These are phyloP conservation scores for Verticillium alfalfae DNA, from an alignment of 2,329 filamentous ascomycete species.

Conservation along the genomic window DNA sequence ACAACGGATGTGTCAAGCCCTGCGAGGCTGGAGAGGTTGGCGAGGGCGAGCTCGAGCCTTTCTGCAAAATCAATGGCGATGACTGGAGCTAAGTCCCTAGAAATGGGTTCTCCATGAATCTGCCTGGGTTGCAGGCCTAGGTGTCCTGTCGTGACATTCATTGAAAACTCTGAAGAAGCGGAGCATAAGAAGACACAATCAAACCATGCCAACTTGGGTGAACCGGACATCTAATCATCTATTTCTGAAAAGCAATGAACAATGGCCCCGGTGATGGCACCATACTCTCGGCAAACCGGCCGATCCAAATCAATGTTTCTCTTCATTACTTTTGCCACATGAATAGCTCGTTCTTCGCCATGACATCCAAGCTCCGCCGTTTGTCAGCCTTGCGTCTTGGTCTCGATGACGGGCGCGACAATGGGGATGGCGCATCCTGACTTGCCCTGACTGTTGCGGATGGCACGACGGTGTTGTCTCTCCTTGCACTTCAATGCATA, in stretches of 20 bases:
- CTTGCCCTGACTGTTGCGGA: background rate
- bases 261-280: background rate
- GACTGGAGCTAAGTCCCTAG: background rate
- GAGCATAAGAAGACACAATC: background rate
- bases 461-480: constrained; percentile 30
- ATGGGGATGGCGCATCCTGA: background rate
- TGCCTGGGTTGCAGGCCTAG: no score
- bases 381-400: background rate
- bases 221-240: background rate
- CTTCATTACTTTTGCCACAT: no score
- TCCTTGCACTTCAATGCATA: constrained; percentile 40
- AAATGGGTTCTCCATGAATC: background rate
- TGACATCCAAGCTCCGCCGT: no score
- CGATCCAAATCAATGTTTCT: background rate
- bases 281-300: background rate
- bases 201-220: background rate
- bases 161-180: background rate
- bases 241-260: background rate
- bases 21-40: constrained; percentile 4
- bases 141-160: no score
- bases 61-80: constrained; percentile 2
- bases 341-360: background rate
- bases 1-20: constrained; percentile 2
- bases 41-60: constrained; percentile 1
- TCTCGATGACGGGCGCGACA: background rate